Percentiles rank a stretch among this genome's conserved stretches.
phyloP scores from a whole-genome alignment of 495 filamentous ascomycete genomes.

The Cenococcum geophilum region DNA sequence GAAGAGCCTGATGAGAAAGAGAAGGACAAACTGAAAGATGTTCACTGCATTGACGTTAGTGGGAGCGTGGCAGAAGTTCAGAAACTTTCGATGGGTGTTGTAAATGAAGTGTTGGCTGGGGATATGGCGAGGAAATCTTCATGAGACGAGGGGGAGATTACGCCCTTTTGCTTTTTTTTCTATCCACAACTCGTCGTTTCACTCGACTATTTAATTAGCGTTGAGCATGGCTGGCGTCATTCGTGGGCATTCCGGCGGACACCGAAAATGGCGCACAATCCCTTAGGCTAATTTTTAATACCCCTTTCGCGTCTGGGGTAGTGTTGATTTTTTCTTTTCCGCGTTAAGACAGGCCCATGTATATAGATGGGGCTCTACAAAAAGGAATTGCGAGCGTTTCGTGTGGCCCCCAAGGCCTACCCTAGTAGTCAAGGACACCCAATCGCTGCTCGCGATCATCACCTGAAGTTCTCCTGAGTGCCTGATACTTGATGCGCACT shows the following conservation, averaged over 20 bases:
- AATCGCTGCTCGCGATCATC: no score
- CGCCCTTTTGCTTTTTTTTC: conserved; percentile 10
- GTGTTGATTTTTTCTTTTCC: background rate
- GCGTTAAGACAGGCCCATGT: background rate
- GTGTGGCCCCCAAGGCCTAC: no score
- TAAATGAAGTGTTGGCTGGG: conserved; percentile 16
- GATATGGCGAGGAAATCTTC: conserved; percentile 6
- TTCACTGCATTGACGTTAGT: conserved; percentile 74
- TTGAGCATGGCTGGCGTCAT: conserved; percentile 22
- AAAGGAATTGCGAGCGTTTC: background rate
- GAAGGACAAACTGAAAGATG: conserved; percentile 52
- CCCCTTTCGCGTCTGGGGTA: conserved; percentile 13
- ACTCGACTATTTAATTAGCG: conserved; percentile 10
- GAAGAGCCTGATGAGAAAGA: conserved; percentile 76
- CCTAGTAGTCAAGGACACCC: no score
- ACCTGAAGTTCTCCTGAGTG: no score
- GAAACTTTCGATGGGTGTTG: conserved; percentile 44
- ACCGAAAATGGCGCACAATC: conserved; percentile 23
- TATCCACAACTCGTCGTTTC: background rate
- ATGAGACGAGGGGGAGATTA: conserved; percentile 1
- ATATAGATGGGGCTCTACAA: background rate
- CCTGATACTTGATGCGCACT: no score
- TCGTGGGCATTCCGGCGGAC: conserved; percentile 9
- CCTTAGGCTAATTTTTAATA: conserved; percentile 21
- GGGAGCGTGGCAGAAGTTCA: conserved; percentile 60